Base-by-base conservation (phyloP, 2,329 filamentous ascomycete species). In the Colletotrichum sp. region DNA sequence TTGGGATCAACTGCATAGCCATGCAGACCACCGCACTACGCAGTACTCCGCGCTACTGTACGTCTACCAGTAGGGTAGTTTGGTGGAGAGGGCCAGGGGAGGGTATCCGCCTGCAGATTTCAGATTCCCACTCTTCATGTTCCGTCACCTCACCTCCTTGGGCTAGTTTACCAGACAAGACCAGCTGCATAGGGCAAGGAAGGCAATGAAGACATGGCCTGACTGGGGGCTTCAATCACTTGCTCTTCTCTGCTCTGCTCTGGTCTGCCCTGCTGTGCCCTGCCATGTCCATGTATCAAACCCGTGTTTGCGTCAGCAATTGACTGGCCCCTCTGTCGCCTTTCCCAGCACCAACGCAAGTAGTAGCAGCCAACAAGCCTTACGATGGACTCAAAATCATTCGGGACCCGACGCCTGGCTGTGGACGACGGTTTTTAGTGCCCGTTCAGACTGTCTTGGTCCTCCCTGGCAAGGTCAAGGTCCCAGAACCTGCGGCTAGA, bases 41-140 rank as follows among this genome's bases (percentile, higher is more conserved):
- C 44, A 48, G 57, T 32, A 34, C 67, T n/a, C 44, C 22, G 67
- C 72, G 60, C 72, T 74, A 72, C 68, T 72, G 60, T 72, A 72
- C 28, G 61, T 72, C 67, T 74, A 71, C 72, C 34, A 67, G 72
- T 66, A 71, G 60, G 60, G 36, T 60, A 67, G 34, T 27, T 74
- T 71, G 60, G 72, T 66, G 72, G 72, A 72, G 69, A 39, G 60
- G 19, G 25, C 57, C 48, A 71, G 68, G 72, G 67, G 48, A 25
- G 48, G 52, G 68, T 71, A 66, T 65, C 72, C 72, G 61, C 68
- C 52, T 22, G 48, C 34, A 34, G 44, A 71, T 67, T 71, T 71
- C 28, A 74, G 61, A 72, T 72, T 61, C 48, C 59, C 44, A 64
- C 59, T 48, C 28, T 64, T 64, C 66, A 74, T 57, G 57, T 74